These are phyloP conservation scores for Malassezia nana DNA, from an alignment of 1,284 basidiomycete genomes.

Conservation along the genomic window DNA sequence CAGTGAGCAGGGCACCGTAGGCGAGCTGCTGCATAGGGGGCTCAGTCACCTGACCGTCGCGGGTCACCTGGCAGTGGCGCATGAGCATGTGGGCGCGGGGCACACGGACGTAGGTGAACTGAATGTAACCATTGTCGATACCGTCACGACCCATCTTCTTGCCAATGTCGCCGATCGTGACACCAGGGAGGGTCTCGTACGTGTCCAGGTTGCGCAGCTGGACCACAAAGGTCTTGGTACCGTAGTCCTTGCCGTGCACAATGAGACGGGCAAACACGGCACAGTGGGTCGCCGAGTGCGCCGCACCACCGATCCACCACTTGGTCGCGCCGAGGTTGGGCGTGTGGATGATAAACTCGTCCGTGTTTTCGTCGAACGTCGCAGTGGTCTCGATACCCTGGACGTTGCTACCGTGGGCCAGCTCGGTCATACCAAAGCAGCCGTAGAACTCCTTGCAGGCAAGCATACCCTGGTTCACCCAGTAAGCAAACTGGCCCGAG, in stretches of 20 bases:
- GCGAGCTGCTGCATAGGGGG: constrained; percentile 56
- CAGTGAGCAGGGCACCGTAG: constrained; percentile 55
- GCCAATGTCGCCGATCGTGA: constrained; percentile 56
- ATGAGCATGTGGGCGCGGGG: constrained; percentile 57
- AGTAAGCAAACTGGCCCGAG: constrained; percentile 51
- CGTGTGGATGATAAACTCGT: constrained; percentile 57
- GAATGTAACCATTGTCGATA: constrained; percentile 50
- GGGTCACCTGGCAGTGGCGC: constrained; percentile 56
- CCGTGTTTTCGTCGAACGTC: constrained; percentile 53
- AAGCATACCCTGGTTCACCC: constrained; percentile 55
- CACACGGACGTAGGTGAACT: constrained; percentile 56
- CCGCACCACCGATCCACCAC: constrained; percentile 55
- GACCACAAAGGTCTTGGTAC: constrained; percentile 56
- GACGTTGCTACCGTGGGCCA: constrained; percentile 54
- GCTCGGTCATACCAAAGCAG: constrained; percentile 56
- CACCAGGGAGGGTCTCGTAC: constrained; percentile 50
- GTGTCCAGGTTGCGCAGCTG: constrained; percentile 54
- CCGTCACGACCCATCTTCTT: constrained; percentile 58
- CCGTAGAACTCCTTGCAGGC: constrained; percentile 55
- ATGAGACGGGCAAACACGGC: constrained; percentile 56
- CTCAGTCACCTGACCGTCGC: constrained; percentile 51
- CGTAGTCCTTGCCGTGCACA: constrained; percentile 54
- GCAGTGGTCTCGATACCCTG: constrained; percentile 57
- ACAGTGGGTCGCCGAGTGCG: constrained; percentile 55
- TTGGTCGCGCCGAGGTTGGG: constrained; percentile 46